Evolutionary conservation across 768 basidiomycete species (phyloP), one percentile per base, ranked within the genome.

Genomic region (Russula sp.): DNA sequence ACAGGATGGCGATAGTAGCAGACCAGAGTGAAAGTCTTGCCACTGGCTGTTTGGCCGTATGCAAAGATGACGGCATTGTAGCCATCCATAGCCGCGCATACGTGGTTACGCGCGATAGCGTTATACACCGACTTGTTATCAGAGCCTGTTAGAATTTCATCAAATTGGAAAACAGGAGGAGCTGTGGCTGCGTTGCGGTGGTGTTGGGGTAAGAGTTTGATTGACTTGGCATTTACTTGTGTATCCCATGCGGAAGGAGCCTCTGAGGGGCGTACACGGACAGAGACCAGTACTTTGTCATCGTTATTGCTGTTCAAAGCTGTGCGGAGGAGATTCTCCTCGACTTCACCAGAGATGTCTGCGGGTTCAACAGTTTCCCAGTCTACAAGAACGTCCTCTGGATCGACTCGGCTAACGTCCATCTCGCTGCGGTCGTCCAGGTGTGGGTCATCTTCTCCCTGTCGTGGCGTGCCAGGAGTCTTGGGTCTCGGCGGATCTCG

Each of bases 61-160:
- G 97, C 96, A 69, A 99, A 99, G 47, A 98, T 84, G 66, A 98
- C 91, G 8, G 94, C 84, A 73, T 98, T 98, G 79, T 85, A 98
- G 18, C 97, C 97, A 55, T 93, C 91, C 94, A 98, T 97, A 10
- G 95, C 93, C 4, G 94, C 91, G 61, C 83, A 84, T 1, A 92
- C 90, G 70, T 93, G 91, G 3, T 84, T 86, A 13, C 84, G 82
- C 2, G 88, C 91, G 16, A 88, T 85, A 4, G 86, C 82, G 47
- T 80, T 84, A 71, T 93, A 94, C 7, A 93, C 78, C 0, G 86
- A 84, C 69, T 89, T 90, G 75, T 91, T 93, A 39, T 86, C 84
- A 1, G 87, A 85, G 0, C 88, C 88, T 5, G 86, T 90, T 55
- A 91, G 82, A 62, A 93, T 80, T 42, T 87, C 83, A 67, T 91